Percentiles rank a stretch among this genome's conserved stretches.
Evolutionary conservation across 805 yeast species (phyloP).

Genomic region (Hanseniaspora lachancei): DNA sequence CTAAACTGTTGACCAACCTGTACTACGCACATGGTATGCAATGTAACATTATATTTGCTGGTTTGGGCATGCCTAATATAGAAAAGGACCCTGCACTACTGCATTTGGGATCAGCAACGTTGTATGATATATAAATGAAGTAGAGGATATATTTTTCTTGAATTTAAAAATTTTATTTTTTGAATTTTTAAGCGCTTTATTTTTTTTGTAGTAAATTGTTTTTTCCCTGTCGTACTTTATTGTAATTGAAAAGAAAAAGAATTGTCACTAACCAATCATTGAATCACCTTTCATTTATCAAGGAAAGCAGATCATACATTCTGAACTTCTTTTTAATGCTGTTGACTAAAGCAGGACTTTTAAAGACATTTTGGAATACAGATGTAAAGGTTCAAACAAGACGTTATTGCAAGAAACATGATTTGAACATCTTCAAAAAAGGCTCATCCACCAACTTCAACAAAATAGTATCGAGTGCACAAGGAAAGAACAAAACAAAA

Average conservation of each 20-base stretch:
- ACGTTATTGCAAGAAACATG: neutral
- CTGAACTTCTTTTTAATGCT: neutral
- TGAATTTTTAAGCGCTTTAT: too few relatives aligned
- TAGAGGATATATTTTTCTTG: too few relatives aligned
- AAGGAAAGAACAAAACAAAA: constrained; percentile 12
- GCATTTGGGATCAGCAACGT: constrained; percentile 29
- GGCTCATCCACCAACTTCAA: neutral
- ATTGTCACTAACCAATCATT: too few relatives aligned
- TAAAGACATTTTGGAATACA: neutral
- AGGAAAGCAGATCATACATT: too few relatives aligned
- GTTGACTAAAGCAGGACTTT: too few relatives aligned
- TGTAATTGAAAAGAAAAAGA: too few relatives aligned
- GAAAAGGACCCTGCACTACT: constrained; percentile 22
- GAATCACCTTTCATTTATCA: too few relatives aligned
- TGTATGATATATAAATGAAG: constrained; percentile 15
- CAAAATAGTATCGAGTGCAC: neutral
- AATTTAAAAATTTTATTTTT: too few relatives aligned
- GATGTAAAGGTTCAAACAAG: neutral
- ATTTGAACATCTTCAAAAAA: neutral
- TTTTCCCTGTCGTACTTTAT: too few relatives aligned
- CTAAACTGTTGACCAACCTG: constrained; percentile 69
- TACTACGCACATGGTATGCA: constrained; percentile 45
- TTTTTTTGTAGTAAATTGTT: too few relatives aligned
- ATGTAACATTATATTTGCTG: constrained; percentile 52
- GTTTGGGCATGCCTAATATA: constrained; percentile 34